Evolutionary conservation across 2,329 filamentous ascomycete genomes (phyloP).

Genomic region (Colletotrichum destructivum): DNA sequence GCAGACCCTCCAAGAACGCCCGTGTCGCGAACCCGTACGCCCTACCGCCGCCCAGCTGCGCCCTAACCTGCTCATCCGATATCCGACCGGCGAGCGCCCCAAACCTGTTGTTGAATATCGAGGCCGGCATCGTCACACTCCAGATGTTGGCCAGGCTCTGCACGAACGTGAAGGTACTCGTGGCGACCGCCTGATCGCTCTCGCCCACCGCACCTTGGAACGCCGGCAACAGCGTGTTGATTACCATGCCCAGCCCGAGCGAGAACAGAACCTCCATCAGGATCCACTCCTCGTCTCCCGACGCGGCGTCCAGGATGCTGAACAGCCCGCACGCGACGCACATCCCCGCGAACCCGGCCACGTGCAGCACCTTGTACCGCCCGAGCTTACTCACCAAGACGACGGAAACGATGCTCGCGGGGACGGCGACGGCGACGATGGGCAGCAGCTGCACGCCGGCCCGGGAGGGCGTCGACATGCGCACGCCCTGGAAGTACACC

Average conservation of each 20-base stretch:
- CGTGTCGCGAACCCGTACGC: slow-evolving; percentile 49
- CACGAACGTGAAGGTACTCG: slow-evolving; percentile 59
- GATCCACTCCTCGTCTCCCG: slow-evolving; percentile 55
- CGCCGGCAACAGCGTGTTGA: slow-evolving; percentile 60
- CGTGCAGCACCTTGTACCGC: slow-evolving; percentile 53
- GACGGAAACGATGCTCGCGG: slow-evolving; percentile 47
- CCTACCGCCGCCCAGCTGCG: slow-evolving; percentile 45
- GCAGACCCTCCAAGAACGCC: slow-evolving; percentile 33
- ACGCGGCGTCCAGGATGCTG: slow-evolving; percentile 53
- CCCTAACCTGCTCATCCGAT: slow-evolving; percentile 40
- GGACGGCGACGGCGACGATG: slow-evolving; percentile 48
- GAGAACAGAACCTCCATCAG: slow-evolving; percentile 57
- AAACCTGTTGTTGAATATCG: slow-evolving; percentile 55
- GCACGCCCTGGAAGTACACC: slow-evolving; percentile 62
- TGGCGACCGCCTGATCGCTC: slow-evolving; percentile 53
- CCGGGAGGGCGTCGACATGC: slow-evolving; percentile 49
- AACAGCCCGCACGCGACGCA: slow-evolving; percentile 60
- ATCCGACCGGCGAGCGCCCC: slow-evolving; percentile 35
- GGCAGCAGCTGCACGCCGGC: slow-evolving; percentile 54
- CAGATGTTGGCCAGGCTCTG: slow-evolving; percentile 61
- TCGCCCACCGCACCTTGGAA: slow-evolving; percentile 56
- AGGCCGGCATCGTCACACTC: slow-evolving; percentile 61
- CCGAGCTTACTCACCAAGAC: slow-evolving; percentile 52
- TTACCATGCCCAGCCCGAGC: slow-evolving; percentile 59
- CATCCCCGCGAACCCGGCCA: slow-evolving; percentile 55